phyloP scores from a whole-genome alignment of 306 rosid genomes.

The Cucurbita pepo region DNA sequence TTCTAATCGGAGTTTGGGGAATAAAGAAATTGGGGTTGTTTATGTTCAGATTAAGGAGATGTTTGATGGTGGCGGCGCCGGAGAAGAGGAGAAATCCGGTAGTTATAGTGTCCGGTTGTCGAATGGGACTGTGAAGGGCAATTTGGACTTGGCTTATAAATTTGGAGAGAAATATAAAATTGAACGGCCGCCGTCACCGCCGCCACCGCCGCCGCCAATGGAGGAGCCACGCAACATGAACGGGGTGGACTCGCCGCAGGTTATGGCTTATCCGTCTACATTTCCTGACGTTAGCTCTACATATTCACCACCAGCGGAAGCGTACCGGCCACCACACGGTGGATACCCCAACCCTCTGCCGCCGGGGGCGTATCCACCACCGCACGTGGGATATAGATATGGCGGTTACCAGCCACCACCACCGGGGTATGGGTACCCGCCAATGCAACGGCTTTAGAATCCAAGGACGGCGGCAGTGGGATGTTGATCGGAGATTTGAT shows the following conservation, averaged over 20 bases:
- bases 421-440: conserved; percentile 1
- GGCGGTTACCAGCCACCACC: conserved; percentile 10
- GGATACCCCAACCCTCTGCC: conserved; percentile 6
- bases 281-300: conserved; percentile 11
- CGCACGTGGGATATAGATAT: conserved; percentile 10
- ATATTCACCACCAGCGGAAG: neutral
- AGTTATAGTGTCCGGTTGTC: conserved; percentile 15
- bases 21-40: conserved; percentile 14
- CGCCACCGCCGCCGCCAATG: neutral
- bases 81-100: neutral
- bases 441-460: conserved; percentile 5
- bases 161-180: conserved; percentile 29
- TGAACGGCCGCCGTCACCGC: neutral
- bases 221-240: conserved; percentile 21
- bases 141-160: conserved; percentile 20
- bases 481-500: conserved; percentile 28
- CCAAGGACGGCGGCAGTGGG: conserved; percentile 18
- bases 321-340: neutral
- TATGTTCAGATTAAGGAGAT: conserved; percentile 14
- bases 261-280: conserved; percentile 21
- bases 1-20: conserved; percentile 1
- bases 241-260: neutral
- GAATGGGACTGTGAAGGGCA: conserved; percentile 23
- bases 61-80: conserved; percentile 4
- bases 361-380: neutral